Percentiles rank a stretch among this genome's conserved stretches.
These are phyloP conservation scores for Ophiosphaerella herpotricha DNA, from an alignment of 2,329 filamentous ascomycete genomes.

Conservation along the genomic window DNA sequence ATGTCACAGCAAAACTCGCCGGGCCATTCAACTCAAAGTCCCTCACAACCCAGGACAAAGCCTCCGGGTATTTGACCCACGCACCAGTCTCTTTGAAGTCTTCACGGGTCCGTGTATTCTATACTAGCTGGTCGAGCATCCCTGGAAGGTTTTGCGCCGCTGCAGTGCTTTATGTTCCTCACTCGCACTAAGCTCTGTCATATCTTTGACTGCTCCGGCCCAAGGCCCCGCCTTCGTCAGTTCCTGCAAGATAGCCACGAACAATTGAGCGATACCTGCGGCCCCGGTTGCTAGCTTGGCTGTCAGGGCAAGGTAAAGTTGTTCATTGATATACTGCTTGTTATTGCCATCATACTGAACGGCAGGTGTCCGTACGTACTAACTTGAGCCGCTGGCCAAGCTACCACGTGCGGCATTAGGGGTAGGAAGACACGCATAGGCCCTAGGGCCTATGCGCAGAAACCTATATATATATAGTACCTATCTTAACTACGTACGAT, in stretches of 20 bases:
- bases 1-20: conserved; percentile 37
- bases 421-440: no score
- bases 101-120: conserved; percentile 33
- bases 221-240: conserved; percentile 33
- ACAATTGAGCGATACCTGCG: conserved; percentile 36
- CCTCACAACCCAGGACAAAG: conserved; percentile 30
- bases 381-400: no score
- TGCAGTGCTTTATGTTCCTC: conserved; percentile 21
- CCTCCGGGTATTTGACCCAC: conserved; percentile 35
- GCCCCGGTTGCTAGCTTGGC: conserved; percentile 34
- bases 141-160: conserved; percentile 26
- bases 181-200: conserved; percentile 4
- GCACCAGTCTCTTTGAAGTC: conserved; percentile 36
- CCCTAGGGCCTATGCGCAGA: no score
- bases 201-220: conserved; percentile 25
- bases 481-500: no score
- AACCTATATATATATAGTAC: no score
- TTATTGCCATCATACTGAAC: conserved; percentile 34
- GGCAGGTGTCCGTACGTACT: no score
- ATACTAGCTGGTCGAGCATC: conserved; percentile 35
- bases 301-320: conserved; percentile 41
- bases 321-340: conserved; percentile 41
- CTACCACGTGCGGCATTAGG: no score
- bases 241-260: conserved; percentile 36
- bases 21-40: conserved; percentile 34